phyloP scores from a whole-genome alignment of 2,329 filamentous ascomycete genomes.

The Cladobotryum mycophilum region DNA sequence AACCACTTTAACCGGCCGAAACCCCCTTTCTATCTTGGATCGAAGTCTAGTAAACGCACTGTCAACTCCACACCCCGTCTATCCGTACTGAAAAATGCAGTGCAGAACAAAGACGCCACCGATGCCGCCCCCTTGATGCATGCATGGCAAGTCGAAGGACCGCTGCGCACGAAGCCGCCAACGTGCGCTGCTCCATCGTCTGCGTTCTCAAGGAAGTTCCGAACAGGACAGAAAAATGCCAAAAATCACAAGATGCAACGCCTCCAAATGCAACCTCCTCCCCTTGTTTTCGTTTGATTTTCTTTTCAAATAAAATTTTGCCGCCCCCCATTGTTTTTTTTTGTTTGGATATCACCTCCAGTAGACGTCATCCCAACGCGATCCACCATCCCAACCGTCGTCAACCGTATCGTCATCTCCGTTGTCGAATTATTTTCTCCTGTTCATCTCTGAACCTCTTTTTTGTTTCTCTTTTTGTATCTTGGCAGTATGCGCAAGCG shows the following conservation, averaged over 20 bases:
- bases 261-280: conserved; percentile 33
- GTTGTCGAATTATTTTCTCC: neutral
- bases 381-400: conserved; percentile 17
- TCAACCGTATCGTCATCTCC: conserved; percentile 29
- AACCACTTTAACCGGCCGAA: conserved; percentile 22
- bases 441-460: neutral
- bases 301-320: conserved; percentile 28
- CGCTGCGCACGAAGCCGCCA: conserved; percentile 4
- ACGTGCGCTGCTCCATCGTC: conserved; percentile 9
- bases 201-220: conserved; percentile 3
- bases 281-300: conserved; percentile 50
- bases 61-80: conserved; percentile 32
- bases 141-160: conserved; percentile 17
- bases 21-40: conserved; percentile 32
- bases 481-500: conserved; percentile 29
- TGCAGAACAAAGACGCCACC: conserved; percentile 24
- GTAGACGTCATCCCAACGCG: conserved; percentile 22
- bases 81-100: conserved; percentile 32
- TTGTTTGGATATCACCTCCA: conserved; percentile 18
- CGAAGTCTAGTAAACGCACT: conserved; percentile 33
- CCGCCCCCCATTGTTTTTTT: conserved; percentile 22
- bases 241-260: conserved; percentile 25
- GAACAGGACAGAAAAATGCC: conserved; percentile 20
- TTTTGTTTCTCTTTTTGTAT: conserved; percentile 43
- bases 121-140: conserved; percentile 25